Base-by-base conservation (phyloP, 1,284 basidiomycete genomes). In the Boletus sp. region DNA sequence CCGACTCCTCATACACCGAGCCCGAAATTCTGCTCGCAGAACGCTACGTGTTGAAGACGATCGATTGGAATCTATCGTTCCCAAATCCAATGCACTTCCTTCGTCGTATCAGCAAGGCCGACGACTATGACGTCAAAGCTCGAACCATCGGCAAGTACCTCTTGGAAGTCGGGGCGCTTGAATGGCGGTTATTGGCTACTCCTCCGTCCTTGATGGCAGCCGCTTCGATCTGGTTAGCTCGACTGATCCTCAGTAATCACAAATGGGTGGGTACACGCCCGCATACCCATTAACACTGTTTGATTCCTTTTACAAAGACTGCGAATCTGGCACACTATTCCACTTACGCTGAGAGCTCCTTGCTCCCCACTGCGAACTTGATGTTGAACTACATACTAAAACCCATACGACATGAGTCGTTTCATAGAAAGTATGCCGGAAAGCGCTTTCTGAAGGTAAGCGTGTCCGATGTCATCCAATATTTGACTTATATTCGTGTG, bases 61-160 rank as follows among this genome's bases (percentile, higher is more conserved):
- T 99, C 41, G 84, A 92, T 50, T 99, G 92, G 80, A 91, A 96
- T 67, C 65, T 98, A 54, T 86, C 85, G 59, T 96, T 90, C 66
- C 92, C 94, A 34, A 95, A 91, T 66, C 94, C 94, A 1, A 88
- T 98, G 62, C 88, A 95, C 69, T 98, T 90, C 71, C 76, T 98
- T 44, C 77, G 94, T 30, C 79, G 94, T 40, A 85, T 94, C 51
- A 94, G 91, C 69, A 99, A 98, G 70, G 96, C 95, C 4, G 96
- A 99, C 61, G 88, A 91, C 51, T 98, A 95, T 68, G 91, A 97
- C 62, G 82, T 93, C 46, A 87, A 94, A 65, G 87, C 86, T 22
- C 77, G 94, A 48, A 97, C 94, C 0, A 77, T 98, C 9, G 94
- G 86, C 44, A 99, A 98, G 69, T 97, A 91, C 68, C 76, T 96